phyloP scores from a whole-genome alignment of 345 rosid species.

The Euphorbia pulcherrima region DNA sequence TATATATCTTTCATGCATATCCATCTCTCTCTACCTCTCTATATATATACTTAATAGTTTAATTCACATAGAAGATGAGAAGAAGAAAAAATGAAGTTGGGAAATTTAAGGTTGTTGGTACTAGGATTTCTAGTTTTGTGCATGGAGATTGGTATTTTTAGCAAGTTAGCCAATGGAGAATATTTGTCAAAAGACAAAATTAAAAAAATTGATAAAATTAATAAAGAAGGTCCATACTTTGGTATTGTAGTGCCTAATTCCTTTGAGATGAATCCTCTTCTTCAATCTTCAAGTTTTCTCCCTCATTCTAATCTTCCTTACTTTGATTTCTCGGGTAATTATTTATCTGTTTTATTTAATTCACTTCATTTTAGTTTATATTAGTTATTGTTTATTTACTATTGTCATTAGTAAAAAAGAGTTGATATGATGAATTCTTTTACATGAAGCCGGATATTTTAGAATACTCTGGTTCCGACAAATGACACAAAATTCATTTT shows the following conservation, averaged over 20 bases:
- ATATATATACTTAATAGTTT: too few relatives aligned
- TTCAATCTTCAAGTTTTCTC: constrained; percentile 44
- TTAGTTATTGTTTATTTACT: too few relatives aligned
- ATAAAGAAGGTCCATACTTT: constrained; percentile 50
- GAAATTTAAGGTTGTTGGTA: not conserved
- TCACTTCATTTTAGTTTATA: too few relatives aligned
- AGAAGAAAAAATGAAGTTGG: constrained; percentile 3
- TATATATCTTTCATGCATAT: too few relatives aligned
- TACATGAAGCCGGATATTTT: too few relatives aligned
- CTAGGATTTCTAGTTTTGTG: constrained; percentile 17
- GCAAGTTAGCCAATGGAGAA: constrained; percentile 30
- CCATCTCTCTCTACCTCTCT: not conserved
- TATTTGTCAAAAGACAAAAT: constrained; percentile 13
- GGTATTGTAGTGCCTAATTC: constrained; percentile 70
- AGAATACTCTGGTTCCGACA: too few relatives aligned
- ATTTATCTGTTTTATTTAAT: not conserved
- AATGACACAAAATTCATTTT: too few relatives aligned
- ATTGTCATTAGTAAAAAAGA: too few relatives aligned
- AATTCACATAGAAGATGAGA: not conserved
- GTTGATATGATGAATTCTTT: too few relatives aligned
- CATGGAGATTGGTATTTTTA: constrained; percentile 13
- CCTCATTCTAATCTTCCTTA: constrained; percentile 35
- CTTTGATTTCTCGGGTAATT: constrained; percentile 55
- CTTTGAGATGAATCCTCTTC: constrained; percentile 79
- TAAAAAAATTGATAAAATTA: constrained; percentile 32